Percentiles rank a stretch among this genome's conserved stretches.
Evolutionary conservation across 139 green algal species (phyloP).

Genomic region (Chlamydomonas incerta): DNA sequence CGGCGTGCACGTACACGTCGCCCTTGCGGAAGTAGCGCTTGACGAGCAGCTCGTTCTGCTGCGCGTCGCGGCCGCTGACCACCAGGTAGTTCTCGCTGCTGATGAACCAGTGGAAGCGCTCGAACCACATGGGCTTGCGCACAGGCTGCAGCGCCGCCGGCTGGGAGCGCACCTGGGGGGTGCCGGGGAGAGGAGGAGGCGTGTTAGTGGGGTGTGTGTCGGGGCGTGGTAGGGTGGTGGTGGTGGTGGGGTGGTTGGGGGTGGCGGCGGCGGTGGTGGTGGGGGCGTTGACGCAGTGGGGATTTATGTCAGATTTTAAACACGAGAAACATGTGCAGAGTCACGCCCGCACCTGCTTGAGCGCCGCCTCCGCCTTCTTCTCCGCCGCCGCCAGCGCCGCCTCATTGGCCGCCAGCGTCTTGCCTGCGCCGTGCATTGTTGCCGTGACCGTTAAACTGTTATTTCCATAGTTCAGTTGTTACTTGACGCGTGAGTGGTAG

Average conservation of each 20-base stretch:
- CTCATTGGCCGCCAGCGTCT: slow-evolving; percentile 86
- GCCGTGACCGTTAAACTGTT: too few relatives aligned
- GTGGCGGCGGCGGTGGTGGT: too few relatives aligned
- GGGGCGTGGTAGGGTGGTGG: neutral
- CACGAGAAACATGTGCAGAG: too few relatives aligned
- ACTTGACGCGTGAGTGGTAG: too few relatives aligned
- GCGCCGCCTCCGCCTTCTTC: slow-evolving; percentile 82
- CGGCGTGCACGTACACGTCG: slow-evolving; percentile 94
- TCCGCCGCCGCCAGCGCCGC: slow-evolving; percentile 87
- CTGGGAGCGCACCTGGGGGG: slow-evolving; percentile 30
- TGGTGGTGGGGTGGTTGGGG: neutral
- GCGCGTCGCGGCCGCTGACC: slow-evolving; percentile 88
- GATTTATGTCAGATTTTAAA: too few relatives aligned
- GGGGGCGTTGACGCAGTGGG: too few relatives aligned
- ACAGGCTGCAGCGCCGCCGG: slow-evolving; percentile 53
- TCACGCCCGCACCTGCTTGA: slow-evolving; percentile 68
- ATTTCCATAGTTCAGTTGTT: too few relatives aligned
- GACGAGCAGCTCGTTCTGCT: slow-evolving; percentile 98
- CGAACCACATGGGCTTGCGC: slow-evolving; percentile 96
- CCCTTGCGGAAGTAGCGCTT: slow-evolving; percentile 79
- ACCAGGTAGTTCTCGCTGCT: slow-evolving; percentile 95
- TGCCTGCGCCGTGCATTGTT: slow-evolving; percentile 42
- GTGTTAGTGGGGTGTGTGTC: too few relatives aligned
- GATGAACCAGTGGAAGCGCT: slow-evolving; percentile 98
- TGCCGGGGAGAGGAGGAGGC: too few relatives aligned